Evolutionary conservation across 345 rosid genomes (phyloP).

Genomic region (Brassica nigra): DNA sequence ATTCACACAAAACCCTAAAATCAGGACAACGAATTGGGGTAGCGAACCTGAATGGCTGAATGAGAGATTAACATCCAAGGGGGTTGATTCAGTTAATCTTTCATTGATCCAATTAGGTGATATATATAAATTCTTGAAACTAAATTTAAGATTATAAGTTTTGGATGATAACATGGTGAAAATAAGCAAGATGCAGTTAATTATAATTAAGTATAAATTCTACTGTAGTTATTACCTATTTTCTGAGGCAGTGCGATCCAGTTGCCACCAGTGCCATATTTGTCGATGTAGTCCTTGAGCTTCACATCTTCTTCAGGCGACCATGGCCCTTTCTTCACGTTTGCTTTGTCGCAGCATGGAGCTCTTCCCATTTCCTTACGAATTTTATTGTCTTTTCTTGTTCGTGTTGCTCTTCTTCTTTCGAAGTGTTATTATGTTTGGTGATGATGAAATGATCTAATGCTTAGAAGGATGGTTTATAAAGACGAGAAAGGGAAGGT

Average conservation of each 20-base stretch:
- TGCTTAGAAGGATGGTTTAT: conserved; percentile 33
- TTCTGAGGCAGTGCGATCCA: conserved; percentile 99
- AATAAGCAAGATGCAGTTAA: neutral
- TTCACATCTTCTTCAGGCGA: conserved; percentile 93
- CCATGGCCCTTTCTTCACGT: conserved; percentile 97
- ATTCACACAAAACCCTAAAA: conserved; percentile 24
- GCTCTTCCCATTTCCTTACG: conserved; percentile 79
- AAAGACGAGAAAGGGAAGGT: conserved; percentile 24
- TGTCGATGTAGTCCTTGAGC: conserved; percentile 87
- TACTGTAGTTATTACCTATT: conserved; percentile 55
- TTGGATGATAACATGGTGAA: neutral
- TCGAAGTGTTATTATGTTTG: conserved; percentile 13
- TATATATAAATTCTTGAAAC: neutral
- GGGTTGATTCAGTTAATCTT: neutral
- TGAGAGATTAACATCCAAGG: neutral
- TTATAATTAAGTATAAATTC: neutral
- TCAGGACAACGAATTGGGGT: neutral
- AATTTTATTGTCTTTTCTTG: conserved; percentile 22
- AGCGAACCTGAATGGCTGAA: neutral
- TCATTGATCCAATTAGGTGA: neutral
- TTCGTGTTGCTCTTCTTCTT: conserved; percentile 21
- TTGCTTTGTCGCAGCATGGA: conserved; percentile 94
- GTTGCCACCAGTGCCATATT: conserved; percentile 84
- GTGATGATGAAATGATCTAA: conserved; percentile 36
- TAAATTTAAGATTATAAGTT: neutral